phyloP scores from a whole-genome alignment of 2,329 filamentous ascomycete genomes.

The Phaeophleospora eucalypticola region DNA sequence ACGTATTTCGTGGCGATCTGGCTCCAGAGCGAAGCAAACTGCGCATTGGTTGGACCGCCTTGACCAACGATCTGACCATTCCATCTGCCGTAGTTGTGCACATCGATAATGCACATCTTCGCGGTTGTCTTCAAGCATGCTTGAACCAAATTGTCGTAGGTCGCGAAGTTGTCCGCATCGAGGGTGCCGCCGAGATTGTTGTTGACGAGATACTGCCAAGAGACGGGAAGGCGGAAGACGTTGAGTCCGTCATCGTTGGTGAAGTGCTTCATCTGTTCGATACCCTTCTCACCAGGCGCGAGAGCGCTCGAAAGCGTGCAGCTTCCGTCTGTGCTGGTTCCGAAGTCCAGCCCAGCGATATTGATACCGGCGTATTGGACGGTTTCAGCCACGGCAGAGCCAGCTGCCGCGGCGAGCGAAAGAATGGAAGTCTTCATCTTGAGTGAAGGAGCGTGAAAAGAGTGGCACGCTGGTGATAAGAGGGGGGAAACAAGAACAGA shows the following conservation, averaged over 20 bases:
- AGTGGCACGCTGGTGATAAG: constrained; percentile 18
- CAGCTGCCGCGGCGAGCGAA: constrained; percentile 18
- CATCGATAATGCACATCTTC: constrained; percentile 29
- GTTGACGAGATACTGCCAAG: constrained; percentile 28
- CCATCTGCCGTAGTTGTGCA: constrained; percentile 38
- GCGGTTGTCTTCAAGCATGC: constrained; percentile 36
- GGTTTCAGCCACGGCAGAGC: constrained; percentile 19
- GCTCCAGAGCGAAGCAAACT: constrained; percentile 57
- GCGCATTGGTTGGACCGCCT: constrained; percentile 57
- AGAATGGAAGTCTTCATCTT: constrained; percentile 24
- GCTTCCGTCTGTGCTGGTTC: constrained; percentile 36
- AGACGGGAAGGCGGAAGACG: constrained; percentile 54
- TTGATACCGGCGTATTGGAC: constrained; percentile 31
- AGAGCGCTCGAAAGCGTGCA: constrained; percentile 32
- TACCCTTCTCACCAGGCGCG: constrained; percentile 32
- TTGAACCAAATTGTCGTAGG: constrained; percentile 29
- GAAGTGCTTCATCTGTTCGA: constrained; percentile 55
- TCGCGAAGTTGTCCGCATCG: constrained; percentile 23
- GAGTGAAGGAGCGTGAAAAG: constrained; percentile 18
- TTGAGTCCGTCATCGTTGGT: constrained; percentile 52
- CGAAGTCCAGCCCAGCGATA: constrained; percentile 35
- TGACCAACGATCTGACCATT: constrained; percentile 62
- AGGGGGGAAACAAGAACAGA: constrained; percentile 5
- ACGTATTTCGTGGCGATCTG: constrained; percentile 56
- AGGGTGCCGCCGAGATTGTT: constrained; percentile 27